phyloP scores from a whole-genome alignment of 2,329 filamentous ascomycete genomes.

The Colletotrichum sp. region DNA sequence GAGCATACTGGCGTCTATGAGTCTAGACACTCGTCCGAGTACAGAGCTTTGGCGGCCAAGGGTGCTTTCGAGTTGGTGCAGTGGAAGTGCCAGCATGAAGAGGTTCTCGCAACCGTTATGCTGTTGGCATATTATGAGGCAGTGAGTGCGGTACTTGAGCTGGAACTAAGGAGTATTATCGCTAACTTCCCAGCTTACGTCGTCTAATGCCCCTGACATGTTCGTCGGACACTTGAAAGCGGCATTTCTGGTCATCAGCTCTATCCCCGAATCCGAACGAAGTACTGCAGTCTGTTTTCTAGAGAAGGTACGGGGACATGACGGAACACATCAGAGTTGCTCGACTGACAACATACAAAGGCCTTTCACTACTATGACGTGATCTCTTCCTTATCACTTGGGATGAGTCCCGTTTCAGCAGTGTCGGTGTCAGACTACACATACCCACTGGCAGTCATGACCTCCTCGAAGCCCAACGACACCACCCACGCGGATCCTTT shows the following conservation, averaged over 20 bases:
- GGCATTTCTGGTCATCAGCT: neutral
- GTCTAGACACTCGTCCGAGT: neutral
- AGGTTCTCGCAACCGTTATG: neutral
- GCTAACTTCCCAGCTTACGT: neutral
- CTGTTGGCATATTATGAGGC: neutral
- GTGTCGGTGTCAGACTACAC: neutral
- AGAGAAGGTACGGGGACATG: neutral
- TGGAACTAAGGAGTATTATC: rapidly evolving
- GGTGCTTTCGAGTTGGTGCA: neutral
- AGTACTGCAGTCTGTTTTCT: neutral
- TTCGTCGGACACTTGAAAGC: neutral
- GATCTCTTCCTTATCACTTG: neutral
- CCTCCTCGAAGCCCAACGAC: rapidly evolving
- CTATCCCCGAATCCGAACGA: neutral
- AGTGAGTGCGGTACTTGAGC: rapidly evolving
- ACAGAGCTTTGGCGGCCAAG: neutral
- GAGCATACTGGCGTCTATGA: neutral
- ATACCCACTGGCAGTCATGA: neutral
- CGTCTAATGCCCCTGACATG: neutral
- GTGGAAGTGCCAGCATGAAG: neutral
- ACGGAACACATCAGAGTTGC: rapidly evolving
- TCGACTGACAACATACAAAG: neutral
- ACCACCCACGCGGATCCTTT: rapidly evolving
- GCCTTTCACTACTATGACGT: neutral
- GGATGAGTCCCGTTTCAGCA: neutral